Conservation (phyloP, 257 asterid species). For the Nicotiana benthamiana region DNA sequence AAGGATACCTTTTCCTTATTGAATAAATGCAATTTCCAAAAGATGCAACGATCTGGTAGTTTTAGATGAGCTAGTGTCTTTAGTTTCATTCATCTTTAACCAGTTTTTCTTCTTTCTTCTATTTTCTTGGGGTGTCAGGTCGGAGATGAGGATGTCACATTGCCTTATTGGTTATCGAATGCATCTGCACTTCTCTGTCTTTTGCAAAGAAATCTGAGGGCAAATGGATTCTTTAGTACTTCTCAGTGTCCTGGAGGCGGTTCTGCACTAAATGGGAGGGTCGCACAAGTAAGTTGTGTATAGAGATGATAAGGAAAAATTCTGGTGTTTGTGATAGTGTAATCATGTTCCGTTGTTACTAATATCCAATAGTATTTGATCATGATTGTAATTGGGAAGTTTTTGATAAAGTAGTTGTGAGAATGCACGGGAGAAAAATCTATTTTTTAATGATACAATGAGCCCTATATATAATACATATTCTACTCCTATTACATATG, state of each 20-base stretch:
- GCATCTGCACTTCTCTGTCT: conserved; percentile 94
- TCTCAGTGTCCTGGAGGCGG: conserved; percentile 78
- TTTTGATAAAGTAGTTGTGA: background rate
- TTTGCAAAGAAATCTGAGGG: conserved; percentile 80
- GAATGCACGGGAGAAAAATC: no score
- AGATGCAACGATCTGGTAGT: background rate
- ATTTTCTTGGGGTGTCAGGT: conserved; percentile 35
- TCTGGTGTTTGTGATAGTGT: background rate
- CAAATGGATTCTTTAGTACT: conserved; percentile 73
- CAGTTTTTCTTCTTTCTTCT: background rate
- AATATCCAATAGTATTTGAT: background rate
- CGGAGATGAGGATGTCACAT: conserved; percentile 60
- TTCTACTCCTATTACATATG: no score
- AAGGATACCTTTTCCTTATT: background rate
- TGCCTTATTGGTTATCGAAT: conserved; percentile 95
- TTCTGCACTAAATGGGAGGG: conserved; percentile 68
- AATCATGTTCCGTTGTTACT: background rate
- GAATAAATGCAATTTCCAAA: background rate
- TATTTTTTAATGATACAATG: no score
- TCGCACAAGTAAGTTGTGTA: conserved; percentile 53
- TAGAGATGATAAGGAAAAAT: background rate
- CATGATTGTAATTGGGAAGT: background rate
- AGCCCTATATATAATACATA: no score
- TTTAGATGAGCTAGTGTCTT: background rate
- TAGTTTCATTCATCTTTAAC: background rate